Conservation (phyloP, 176 grass and related monocot genomes). For the Avena atlantica region DNA sequence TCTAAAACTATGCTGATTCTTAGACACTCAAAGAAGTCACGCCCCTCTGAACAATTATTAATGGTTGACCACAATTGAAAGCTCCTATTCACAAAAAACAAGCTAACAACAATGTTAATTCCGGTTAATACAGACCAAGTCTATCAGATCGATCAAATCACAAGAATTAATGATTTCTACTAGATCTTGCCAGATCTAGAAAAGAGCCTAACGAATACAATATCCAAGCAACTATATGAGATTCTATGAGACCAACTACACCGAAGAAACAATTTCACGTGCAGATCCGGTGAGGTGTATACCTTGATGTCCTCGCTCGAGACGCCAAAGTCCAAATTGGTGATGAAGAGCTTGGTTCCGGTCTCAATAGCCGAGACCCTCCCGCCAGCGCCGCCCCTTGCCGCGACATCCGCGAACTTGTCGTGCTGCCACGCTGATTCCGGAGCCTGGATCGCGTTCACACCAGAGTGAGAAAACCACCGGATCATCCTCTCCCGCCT, state of each 20-base stretch:
- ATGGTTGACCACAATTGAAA: neutral
- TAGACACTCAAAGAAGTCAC: neutral
- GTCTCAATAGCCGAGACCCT: slow-evolving; percentile 87
- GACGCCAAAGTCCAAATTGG: slow-evolving; percentile 91
- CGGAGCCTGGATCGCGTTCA: slow-evolving; percentile 83
- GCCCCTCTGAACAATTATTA: neutral
- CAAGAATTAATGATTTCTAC: neutral
- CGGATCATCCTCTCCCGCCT: slow-evolving; percentile 54
- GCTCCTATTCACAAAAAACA: neutral
- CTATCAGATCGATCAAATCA: neutral
- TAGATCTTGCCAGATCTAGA: slow-evolving; percentile 29
- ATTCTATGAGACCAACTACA: neutral
- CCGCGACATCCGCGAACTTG: slow-evolving; percentile 58
- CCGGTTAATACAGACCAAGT: neutral
- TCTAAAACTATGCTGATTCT: neutral
- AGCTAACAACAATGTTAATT: neutral
- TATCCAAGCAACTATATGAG: neutral
- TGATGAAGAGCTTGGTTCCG: slow-evolving; percentile 88
- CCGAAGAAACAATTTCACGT: neutral
- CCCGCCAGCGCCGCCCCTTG: slow-evolving; percentile 43
- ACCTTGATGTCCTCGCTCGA: slow-evolving; percentile 99
- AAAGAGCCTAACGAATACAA: neutral
- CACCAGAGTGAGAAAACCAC: slow-evolving; percentile 86
- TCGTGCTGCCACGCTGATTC: slow-evolving; percentile 95
- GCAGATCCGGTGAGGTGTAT: slow-evolving; percentile 11